phyloP scores from a whole-genome alignment of 768 basidiomycete genomes.

The Auricularia cornea region DNA sequence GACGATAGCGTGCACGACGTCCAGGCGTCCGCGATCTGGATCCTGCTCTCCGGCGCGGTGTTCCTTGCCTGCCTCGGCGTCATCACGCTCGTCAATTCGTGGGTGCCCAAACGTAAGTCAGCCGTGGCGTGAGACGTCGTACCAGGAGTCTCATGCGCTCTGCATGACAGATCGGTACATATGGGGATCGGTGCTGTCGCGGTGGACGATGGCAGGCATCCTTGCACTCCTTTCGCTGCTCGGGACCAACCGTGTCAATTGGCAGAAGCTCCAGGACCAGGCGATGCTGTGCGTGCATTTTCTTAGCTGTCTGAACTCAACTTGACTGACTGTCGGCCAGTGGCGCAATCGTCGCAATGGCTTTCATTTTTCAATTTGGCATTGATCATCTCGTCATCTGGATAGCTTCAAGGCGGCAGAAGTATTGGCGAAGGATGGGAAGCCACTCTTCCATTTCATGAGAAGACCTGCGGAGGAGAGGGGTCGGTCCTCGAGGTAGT shows the following conservation, averaged over 20 bases:
- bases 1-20: not conserved
- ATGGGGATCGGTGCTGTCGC: not conserved
- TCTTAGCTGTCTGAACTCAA: not conserved
- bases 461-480: too few species aligned
- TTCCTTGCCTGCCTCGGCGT: not conserved
- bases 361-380: too few species aligned
- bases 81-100: not conserved
- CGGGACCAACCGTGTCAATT: not conserved
- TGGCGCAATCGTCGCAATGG: too few species aligned
- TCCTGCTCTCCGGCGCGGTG: not conserved
- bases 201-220: not conserved
- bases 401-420: too few species aligned
- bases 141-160: not conserved
- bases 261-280: not conserved
- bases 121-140: not conserved
- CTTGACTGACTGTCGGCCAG: too few species aligned
- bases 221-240: not conserved
- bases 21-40: not conserved
- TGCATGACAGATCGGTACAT: not conserved
- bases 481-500: too few species aligned
- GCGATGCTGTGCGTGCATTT: not conserved
- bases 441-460: too few species aligned
- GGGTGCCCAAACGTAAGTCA: not conserved
- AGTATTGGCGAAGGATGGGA: too few species aligned
- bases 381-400: too few species aligned